Evolutionary conservation across 257 asterid species (phyloP).

Genomic region (Ilex aquifolium): DNA sequence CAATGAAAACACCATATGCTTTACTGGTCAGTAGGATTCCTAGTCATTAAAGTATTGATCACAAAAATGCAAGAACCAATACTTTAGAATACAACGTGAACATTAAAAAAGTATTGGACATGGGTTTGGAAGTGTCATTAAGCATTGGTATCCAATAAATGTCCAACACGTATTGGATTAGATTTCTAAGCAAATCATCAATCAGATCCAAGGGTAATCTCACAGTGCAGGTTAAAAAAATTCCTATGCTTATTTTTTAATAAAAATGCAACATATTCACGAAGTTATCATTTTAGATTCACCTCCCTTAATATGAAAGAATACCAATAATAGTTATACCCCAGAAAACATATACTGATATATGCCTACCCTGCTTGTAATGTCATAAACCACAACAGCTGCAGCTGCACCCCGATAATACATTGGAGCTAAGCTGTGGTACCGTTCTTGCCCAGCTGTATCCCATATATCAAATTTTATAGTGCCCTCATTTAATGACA

Average conservation of each 20-base stretch:
- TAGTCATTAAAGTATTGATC: background rate
- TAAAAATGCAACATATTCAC: too few species aligned
- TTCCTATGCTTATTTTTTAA: too few species aligned
- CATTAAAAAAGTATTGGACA: too few species aligned
- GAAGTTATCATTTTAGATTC: too few species aligned
- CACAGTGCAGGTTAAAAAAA: too few species aligned
- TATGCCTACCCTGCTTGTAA: constrained; percentile 23
- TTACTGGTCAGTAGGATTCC: background rate
- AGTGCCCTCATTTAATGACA: constrained; percentile 24
- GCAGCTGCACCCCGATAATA: constrained; percentile 36
- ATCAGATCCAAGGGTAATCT: background rate
- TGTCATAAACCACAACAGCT: constrained; percentile 23
- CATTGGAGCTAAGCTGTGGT: constrained; percentile 36
- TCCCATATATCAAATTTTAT: constrained; percentile 35
- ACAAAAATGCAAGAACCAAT: too few species aligned
- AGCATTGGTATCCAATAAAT: too few species aligned
- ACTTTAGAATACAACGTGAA: too few species aligned
- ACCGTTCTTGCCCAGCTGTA: constrained; percentile 35
- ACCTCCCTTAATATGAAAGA: too few species aligned
- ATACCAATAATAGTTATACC: too few species aligned
- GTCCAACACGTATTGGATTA: too few species aligned
- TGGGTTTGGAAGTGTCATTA: too few species aligned
- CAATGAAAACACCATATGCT: background rate
- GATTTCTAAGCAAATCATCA: background rate
- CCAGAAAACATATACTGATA: background rate